Conservation (phyloP, 345 rosid species). For the Eucalyptus sp. region DNA sequence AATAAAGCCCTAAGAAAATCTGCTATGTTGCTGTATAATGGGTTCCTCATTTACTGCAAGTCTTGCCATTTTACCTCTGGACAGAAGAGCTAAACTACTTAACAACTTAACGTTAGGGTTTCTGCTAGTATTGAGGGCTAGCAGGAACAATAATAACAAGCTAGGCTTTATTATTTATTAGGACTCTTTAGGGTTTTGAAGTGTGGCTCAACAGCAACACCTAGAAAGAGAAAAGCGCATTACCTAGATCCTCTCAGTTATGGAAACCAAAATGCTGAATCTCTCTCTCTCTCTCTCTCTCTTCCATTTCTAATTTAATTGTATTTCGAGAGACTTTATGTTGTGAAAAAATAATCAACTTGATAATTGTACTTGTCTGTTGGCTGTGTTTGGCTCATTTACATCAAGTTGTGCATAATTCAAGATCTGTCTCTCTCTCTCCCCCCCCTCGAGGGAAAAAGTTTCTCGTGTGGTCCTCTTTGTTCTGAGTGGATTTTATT, state of each 20-base stretch:
- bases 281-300: not conserved
- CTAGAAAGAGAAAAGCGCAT: not conserved
- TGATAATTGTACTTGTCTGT: not conserved
- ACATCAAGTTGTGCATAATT: constrained; percentile 5
- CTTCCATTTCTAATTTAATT: not conserved
- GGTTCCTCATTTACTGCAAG: not conserved
- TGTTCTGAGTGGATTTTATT: not conserved
- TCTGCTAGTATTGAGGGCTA: not conserved
- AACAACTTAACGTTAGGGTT: not conserved
- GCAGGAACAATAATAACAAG: not conserved
- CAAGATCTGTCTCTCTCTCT: constrained; percentile 2
- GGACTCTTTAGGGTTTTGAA: not conserved
- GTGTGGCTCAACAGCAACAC: not conserved
- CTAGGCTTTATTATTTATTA: not conserved
- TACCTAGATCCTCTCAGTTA: not conserved
- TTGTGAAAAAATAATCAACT: not conserved
- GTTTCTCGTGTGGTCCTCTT: constrained; percentile 28
- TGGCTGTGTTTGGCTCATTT: not conserved
- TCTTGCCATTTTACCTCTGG: not conserved
- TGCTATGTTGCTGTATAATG: not conserved
- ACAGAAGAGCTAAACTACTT: not conserved
- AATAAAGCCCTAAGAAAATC: not conserved
- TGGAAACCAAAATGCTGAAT: not conserved
- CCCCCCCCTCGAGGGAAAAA: not conserved
- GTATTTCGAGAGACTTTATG: not conserved